A percentile compares a stretch with the other conserved stretches of the same genome.
Evolutionary conservation across 495 filamentous ascomycete genomes (phyloP).

Genomic region (Rhizodiscina lignyota): DNA sequence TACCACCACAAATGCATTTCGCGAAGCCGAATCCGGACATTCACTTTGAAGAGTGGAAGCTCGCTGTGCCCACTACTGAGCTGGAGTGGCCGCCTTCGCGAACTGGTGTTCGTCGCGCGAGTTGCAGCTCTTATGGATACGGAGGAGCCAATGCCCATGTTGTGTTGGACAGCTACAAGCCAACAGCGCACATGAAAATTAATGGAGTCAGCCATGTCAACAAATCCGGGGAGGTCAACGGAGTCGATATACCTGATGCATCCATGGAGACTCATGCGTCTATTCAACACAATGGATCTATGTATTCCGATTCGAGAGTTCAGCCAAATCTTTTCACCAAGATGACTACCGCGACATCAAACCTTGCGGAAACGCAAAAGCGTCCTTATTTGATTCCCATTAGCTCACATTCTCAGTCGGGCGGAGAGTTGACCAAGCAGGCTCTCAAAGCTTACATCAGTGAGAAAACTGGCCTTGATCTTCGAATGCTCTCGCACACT

Average conservation of each 20-base stretch:
- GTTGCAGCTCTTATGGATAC: slow-evolving; percentile 4
- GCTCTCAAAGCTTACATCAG: neutral
- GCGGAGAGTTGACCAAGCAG: neutral
- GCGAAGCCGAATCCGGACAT: slow-evolving; percentile 1
- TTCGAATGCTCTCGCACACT: slow-evolving; percentile 3
- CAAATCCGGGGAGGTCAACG: too few relatives aligned
- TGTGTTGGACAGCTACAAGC: slow-evolving; percentile 2
- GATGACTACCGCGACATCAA: too few relatives aligned
- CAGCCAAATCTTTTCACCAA: too few relatives aligned
- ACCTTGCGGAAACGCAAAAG: too few relatives aligned
- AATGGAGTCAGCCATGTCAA: too few relatives aligned
- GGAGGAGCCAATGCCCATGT: slow-evolving; percentile 6
- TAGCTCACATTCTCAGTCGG: neutral
- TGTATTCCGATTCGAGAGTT: too few relatives aligned
- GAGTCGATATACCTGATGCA: too few relatives aligned
- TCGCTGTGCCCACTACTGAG: neutral
- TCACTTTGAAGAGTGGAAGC: neutral
- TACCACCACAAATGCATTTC: slow-evolving; percentile 4
- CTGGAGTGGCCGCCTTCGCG: slow-evolving; percentile 1
- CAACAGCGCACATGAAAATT: too few relatives aligned
- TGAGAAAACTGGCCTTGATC: neutral
- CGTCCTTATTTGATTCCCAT: slow-evolving; percentile 1
- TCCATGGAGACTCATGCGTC: too few relatives aligned
- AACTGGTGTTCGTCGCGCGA: slow-evolving; percentile 1
- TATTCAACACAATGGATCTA: too few relatives aligned